Percentiles rank a stretch among this genome's conserved stretches.
Conservation (phyloP, 1,284 basidiomycete genomes). For the Nidula niveotomentosa region DNA sequence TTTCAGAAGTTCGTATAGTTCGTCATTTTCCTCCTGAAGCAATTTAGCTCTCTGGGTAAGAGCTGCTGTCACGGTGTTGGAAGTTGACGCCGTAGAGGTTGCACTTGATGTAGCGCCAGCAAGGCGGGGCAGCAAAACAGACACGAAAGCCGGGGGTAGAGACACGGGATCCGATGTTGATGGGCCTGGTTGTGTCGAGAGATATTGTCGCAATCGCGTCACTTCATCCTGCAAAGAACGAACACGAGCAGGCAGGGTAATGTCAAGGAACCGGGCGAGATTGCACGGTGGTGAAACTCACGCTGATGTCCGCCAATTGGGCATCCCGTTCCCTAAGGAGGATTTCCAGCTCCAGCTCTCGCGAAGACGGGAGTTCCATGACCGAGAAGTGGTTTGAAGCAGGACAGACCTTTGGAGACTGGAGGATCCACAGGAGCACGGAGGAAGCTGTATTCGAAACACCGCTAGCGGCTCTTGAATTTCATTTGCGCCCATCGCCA, state of each 20-base stretch:
- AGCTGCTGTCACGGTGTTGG: conserved; percentile 65
- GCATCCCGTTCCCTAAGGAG: conserved; percentile 69
- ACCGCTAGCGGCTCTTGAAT: too few species aligned
- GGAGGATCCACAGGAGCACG: neutral
- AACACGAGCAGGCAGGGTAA: conserved; percentile 4
- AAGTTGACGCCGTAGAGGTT: conserved; percentile 31
- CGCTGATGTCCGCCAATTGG: conserved; percentile 68
- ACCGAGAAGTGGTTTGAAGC: conserved; percentile 8
- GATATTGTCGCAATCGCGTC: conserved; percentile 59
- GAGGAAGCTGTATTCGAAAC: neutral
- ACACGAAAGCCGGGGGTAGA: conserved; percentile 65
- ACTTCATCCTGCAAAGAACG: conserved; percentile 57
- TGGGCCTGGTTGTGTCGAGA: conserved; percentile 55
- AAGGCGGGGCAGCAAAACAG: conserved; percentile 66
- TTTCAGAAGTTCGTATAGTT: conserved; percentile 71
- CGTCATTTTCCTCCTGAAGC: conserved; percentile 82
- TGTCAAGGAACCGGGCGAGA: neutral
- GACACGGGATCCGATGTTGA: conserved; percentile 60
- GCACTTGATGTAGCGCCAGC: conserved; percentile 33
- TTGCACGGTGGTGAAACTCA: conserved; percentile 34
- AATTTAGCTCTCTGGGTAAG: conserved; percentile 68
- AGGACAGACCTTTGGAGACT: conserved; percentile 5
- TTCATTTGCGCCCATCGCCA: too few species aligned
- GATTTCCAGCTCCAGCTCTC: conserved; percentile 78
- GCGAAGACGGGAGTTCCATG: conserved; percentile 70